Percentiles rank a stretch among this genome's conserved stretches.
phyloP scores from a whole-genome alignment of 768 basidiomycete species.

The Naganishia onofrii region DNA sequence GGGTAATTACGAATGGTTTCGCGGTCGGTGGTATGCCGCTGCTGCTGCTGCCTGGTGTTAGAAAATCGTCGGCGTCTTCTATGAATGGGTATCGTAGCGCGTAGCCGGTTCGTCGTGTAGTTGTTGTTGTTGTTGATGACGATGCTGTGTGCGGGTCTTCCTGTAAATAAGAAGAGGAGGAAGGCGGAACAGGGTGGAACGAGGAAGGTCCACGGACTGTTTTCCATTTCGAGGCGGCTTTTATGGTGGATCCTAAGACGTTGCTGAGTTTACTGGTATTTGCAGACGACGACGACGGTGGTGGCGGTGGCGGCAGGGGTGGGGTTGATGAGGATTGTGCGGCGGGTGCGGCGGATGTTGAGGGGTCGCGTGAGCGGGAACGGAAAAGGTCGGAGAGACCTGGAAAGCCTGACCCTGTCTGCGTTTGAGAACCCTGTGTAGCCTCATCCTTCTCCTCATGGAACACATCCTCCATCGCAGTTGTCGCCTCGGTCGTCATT shows the following conservation, averaged over 20 bases:
- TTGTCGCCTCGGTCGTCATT: not conserved
- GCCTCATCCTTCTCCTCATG: not conserved
- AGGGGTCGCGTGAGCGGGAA: not conserved
- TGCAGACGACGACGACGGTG: too few species aligned
- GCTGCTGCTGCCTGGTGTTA: not conserved
- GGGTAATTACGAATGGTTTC: slow-evolving; percentile 40
- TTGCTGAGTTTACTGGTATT: too few species aligned
- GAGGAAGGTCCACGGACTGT: slow-evolving; percentile 35
- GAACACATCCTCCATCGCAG: too few species aligned
- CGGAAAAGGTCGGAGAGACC: not conserved
- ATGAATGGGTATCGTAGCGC: not conserved
- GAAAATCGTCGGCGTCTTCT: slow-evolving; percentile 10
- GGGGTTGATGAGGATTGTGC: too few species aligned
- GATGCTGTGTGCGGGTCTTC: too few species aligned
- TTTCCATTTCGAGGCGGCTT: slow-evolving; percentile 47
- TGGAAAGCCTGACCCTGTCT: not conserved
- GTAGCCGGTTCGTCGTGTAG: not conserved
- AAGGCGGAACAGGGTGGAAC: slow-evolving; percentile 11
- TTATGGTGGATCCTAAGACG: slow-evolving; percentile 36
- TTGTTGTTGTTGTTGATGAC: too few species aligned
- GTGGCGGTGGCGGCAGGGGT: too few species aligned
- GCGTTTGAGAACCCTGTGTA: not conserved
- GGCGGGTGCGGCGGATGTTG: too few species aligned
- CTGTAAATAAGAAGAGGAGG: not conserved
- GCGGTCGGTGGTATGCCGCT: slow-evolving; percentile 20